These are phyloP conservation scores for Chaetomiaceae sp. DNA, from an alignment of 2,329 filamentous ascomycete genomes.

Conservation along the genomic window DNA sequence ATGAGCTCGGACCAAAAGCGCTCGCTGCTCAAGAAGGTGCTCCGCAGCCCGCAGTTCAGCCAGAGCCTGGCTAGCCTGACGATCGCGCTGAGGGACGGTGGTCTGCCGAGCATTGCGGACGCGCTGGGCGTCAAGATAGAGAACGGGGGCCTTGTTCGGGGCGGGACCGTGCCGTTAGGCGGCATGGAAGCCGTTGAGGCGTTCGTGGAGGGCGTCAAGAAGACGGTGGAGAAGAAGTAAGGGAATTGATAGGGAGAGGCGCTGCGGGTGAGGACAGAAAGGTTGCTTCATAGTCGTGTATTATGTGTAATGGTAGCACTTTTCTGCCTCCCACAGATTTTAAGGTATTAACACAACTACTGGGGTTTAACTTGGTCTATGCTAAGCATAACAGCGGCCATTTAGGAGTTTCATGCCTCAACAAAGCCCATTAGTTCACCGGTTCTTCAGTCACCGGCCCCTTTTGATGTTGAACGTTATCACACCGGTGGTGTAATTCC, in stretches of 20 bases:
- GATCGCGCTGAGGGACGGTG: conserved; percentile 82
- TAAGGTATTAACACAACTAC: too few species aligned
- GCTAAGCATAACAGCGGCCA: too few species aligned
- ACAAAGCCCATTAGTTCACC: too few species aligned
- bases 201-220: conserved; percentile 85
- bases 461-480: too few species aligned
- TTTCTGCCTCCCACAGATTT: too few species aligned
- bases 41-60: conserved; percentile 84
- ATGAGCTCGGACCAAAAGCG: conserved; percentile 75
- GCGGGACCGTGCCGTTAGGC: conserved; percentile 77
- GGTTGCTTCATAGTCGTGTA: too few species aligned
- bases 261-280: too few species aligned
- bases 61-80: conserved; percentile 84
- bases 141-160: conserved; percentile 76
- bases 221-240: conserved; percentile 60
- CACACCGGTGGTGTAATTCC: too few species aligned
- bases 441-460: too few species aligned
- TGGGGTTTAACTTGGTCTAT: too few species aligned
- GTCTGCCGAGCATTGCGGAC: conserved; percentile 82
- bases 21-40: conserved; percentile 70
- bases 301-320: too few species aligned
- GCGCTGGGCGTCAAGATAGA: conserved; percentile 75
- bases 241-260: background rate
- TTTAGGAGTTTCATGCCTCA: too few species aligned
- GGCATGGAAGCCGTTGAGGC: conserved; percentile 85